Evolutionary conservation across 495 filamentous ascomycete genomes (phyloP), one percentile per base, ranked within the genome.

Genomic region (Chaetomium tenue): DNA sequence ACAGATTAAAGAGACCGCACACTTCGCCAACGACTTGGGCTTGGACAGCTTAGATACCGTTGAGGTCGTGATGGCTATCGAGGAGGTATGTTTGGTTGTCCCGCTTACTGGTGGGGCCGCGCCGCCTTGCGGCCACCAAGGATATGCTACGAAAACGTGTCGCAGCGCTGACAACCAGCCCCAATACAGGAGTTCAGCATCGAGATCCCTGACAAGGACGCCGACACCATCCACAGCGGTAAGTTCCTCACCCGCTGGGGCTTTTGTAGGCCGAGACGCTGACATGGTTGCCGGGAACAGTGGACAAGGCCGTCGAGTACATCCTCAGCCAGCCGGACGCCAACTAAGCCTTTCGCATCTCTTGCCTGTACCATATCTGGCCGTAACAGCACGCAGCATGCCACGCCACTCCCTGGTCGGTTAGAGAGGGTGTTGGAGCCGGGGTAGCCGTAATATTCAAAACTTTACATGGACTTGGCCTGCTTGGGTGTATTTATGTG

Each of bases 51-150:
- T 98, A 76, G 94, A 98, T 76, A 97, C 93, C 56, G 94, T 98
- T 59, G 94, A 98, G 84, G 93, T 98, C 68, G 95, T 98, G 65
- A 98, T 98, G 94, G 94, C 94, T 66, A 97, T 98, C 80, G 94
- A 98, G 85, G 94, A 98, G 90, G 93, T 96, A 82, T 68, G 86
- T 22, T 39, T 9, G 33, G 6, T 8, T 11, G 33, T 1, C 33
- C 33, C 22, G n/a, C 28, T 26, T 33, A 6, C 56, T 0, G 15
- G 39, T 18, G 0, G 3, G 30, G 30, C 3, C 30, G n/a, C 7
- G 30, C 7, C 3, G 30, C 33, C 9, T 8, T 18, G 5, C 23
- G 23, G 3, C 2, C 20, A 16, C 9, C 2, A 9, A 5, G 16
- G 5, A 30, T 39, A n/a, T 33, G 12, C 33, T 15, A 5, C 5